Conservation (phyloP, 2,329 filamentous ascomycete genomes). For the Sclerotinia nivalis region DNA sequence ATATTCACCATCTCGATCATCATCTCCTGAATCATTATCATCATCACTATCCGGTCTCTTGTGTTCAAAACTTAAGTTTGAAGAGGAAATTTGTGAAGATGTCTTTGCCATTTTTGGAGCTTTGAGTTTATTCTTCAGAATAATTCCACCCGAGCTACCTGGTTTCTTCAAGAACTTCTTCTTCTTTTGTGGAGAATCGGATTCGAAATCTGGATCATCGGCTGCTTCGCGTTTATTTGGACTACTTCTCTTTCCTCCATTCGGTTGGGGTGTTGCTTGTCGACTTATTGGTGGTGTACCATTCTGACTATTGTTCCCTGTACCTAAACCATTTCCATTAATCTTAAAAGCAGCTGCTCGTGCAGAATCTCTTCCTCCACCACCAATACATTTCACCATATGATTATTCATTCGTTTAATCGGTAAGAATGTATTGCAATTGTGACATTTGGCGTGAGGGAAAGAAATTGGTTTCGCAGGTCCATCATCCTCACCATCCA, state of each 20-base stretch:
- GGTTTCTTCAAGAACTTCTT: slow-evolving; percentile 38
- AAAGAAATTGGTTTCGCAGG: slow-evolving; percentile 64
- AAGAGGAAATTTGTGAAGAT: slow-evolving; percentile 29
- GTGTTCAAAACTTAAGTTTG: slow-evolving; percentile 36
- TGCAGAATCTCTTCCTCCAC: slow-evolving; percentile 63
- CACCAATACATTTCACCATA: slow-evolving; percentile 68
- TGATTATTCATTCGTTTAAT: slow-evolving; percentile 67
- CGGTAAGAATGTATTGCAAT: slow-evolving; percentile 65
- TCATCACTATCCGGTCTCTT: slow-evolving; percentile 32
- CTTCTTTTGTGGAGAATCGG: slow-evolving; percentile 38
- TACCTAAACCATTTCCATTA: slow-evolving; percentile 50
- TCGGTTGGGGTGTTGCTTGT: slow-evolving; percentile 56
- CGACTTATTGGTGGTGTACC: slow-evolving; percentile 62
- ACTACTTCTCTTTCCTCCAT: slow-evolving; percentile 34
- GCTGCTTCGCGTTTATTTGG: slow-evolving; percentile 39
- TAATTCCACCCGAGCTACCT: background rate
- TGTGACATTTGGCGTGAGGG: slow-evolving; percentile 66
- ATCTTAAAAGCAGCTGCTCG: slow-evolving; percentile 64
- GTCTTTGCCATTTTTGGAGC: slow-evolving; percentile 34
- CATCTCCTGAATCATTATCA: slow-evolving; percentile 34
- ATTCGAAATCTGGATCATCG: slow-evolving; percentile 40
- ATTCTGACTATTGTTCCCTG: slow-evolving; percentile 47
- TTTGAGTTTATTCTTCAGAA: slow-evolving; percentile 34
- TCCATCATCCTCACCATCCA: slow-evolving; percentile 48
- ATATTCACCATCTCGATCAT: slow-evolving; percentile 38